Percentiles rank a stretch among this genome's conserved stretches.
phyloP scores from a whole-genome alignment of 371 early-diverging fungal species.

The Zancudomyces culisetae region DNA sequence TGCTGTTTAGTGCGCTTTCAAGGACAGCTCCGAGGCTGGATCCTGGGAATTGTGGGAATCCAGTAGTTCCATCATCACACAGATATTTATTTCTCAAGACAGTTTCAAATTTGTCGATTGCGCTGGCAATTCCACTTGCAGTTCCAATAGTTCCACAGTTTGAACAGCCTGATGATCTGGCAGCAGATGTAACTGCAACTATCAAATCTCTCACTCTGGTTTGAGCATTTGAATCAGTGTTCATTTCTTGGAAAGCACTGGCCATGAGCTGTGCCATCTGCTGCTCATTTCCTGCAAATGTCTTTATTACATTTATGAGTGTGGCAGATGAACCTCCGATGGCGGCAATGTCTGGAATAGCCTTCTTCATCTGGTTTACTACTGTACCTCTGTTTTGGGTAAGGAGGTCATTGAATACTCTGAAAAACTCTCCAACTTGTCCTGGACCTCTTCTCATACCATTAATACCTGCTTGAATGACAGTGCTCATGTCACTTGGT shows the following conservation, averaged over 20 bases:
- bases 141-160: too few species aligned
- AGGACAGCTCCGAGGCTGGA: background rate
- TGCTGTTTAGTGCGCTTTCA: background rate
- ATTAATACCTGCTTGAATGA: background rate
- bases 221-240: background rate
- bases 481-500: background rate
- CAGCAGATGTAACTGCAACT: background rate
- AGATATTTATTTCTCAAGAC: background rate
- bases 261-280: background rate
- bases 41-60: background rate
- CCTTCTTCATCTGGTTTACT: background rate
- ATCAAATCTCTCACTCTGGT: background rate
- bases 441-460: background rate
- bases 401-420: background rate
- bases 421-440: background rate
- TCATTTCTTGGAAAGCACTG: background rate
- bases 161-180: background rate
- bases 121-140: background rate
- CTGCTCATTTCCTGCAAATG: constrained; percentile 1
- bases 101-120: background rate
- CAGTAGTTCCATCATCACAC: background rate
- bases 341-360: background rate
- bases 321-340: too few species aligned
- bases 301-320: background rate
- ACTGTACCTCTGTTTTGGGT: background rate